These are phyloP conservation scores for Sarocladium oryzae DNA, from an alignment of 2,329 filamentous ascomycete genomes.

Conservation along the genomic window DNA sequence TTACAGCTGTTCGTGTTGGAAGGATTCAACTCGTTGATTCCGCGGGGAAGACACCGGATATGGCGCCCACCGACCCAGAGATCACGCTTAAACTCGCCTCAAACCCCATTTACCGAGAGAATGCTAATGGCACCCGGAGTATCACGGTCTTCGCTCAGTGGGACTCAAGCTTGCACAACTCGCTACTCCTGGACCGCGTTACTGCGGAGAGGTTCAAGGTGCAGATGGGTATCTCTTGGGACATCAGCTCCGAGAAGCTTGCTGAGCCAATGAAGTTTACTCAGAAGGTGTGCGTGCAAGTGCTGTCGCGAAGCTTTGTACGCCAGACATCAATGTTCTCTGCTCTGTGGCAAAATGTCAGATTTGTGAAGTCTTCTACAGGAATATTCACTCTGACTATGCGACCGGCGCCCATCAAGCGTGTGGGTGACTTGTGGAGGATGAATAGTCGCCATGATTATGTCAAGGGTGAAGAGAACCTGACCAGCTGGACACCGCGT, in stretches of 20 bases:
- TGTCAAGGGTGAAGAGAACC: constrained; percentile 87
- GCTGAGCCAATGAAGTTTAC: constrained; percentile 85
- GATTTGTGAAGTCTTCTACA: constrained; percentile 81
- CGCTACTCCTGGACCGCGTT: constrained; percentile 84
- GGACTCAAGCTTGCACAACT: constrained; percentile 91
- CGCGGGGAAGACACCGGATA: constrained; percentile 75
- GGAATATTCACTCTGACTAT: constrained; percentile 82
- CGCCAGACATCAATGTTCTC: constrained; percentile 83
- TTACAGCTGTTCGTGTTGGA: constrained; percentile 70
- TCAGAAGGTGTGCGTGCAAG: constrained; percentile 73
- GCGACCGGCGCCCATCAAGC: constrained; percentile 82
- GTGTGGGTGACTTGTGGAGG: constrained; percentile 88
- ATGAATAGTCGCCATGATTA: constrained; percentile 95
- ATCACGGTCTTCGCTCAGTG: constrained; percentile 87
- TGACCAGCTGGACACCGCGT: constrained; percentile 79
- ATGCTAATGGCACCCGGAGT: constrained; percentile 83
- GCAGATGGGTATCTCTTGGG: constrained; percentile 81
- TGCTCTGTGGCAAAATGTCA: constrained; percentile 74
- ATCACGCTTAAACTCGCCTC: constrained; percentile 71
- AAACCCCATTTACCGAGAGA: constrained; percentile 72
- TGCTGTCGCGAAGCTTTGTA: constrained; percentile 76
- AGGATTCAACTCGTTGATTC: constrained; percentile 78
- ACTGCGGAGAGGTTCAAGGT: constrained; percentile 91
- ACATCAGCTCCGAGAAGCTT: constrained; percentile 74
- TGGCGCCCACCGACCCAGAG: constrained; percentile 64